phyloP scores from a whole-genome alignment of 768 basidiomycete species.

The Exidia glandulosa region DNA sequence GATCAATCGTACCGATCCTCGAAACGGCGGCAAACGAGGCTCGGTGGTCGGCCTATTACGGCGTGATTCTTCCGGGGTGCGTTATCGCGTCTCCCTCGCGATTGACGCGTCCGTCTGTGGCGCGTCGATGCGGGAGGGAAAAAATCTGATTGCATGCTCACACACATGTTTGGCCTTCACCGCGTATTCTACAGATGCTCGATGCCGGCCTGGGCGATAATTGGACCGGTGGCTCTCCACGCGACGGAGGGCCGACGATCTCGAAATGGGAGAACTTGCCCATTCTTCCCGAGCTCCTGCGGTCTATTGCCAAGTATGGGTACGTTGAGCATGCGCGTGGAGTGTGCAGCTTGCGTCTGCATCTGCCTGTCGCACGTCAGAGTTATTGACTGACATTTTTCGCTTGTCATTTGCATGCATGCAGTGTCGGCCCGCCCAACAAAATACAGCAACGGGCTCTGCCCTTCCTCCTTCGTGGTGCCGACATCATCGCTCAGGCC shows the following conservation, averaged over 20 bases:
- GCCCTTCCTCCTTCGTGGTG: slow-evolving; percentile 85
- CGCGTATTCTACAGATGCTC: slow-evolving; percentile 30
- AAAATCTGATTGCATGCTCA: slow-evolving; percentile 5
- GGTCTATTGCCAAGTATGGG: slow-evolving; percentile 91
- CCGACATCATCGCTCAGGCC: slow-evolving; percentile 97
- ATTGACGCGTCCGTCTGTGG: too few relatives aligned
- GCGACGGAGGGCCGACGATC: slow-evolving; percentile 69
- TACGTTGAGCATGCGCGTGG: slow-evolving; percentile 31
- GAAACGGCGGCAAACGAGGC: slow-evolving; percentile 51
- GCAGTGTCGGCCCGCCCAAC: slow-evolving; percentile 90
- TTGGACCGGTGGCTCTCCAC: slow-evolving; percentile 40
- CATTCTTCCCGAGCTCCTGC: slow-evolving; percentile 74
- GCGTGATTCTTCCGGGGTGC: slow-evolving; percentile 64
- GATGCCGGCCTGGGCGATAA: slow-evolving; percentile 46
- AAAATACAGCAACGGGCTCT: slow-evolving; percentile 97
- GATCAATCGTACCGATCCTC: slow-evolving; percentile 29
- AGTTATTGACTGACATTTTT: not conserved
- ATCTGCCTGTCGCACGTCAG: not conserved
- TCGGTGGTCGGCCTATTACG: slow-evolving; percentile 59
- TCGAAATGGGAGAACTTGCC: slow-evolving; percentile 95
- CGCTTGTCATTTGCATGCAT: not conserved
- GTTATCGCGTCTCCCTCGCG: slow-evolving; percentile 21
- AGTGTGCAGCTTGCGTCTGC: not conserved
- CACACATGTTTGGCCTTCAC: slow-evolving; percentile 5
- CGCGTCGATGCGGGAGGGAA: too few relatives aligned